Evolutionary conservation across 139 green algal species (phyloP).

Genomic region (Micractinium sp.): DNA sequence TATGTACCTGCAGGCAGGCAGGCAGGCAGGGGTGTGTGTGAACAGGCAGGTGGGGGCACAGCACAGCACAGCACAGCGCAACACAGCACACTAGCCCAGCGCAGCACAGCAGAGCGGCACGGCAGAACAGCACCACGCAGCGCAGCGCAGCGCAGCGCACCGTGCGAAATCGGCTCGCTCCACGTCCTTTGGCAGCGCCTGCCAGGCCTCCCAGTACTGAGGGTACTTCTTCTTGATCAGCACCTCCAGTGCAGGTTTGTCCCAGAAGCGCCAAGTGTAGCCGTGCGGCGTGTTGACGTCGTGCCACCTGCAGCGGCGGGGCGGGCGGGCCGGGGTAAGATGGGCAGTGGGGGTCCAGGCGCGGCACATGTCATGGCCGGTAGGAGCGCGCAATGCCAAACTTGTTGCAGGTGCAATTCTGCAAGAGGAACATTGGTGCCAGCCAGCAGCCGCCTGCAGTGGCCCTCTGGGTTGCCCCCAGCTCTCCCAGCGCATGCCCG

Average conservation of each 20-base stretch:
- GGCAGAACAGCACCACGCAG: background rate
- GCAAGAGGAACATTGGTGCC: no score
- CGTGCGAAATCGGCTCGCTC: background rate
- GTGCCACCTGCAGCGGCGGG: background rate
- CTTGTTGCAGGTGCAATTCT: no score
- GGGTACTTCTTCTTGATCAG: background rate
- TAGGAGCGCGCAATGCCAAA: no score
- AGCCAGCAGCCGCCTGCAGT: no score
- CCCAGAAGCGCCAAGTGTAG: background rate
- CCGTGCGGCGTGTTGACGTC: background rate
- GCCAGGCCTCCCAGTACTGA: background rate
- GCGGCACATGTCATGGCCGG: no score
- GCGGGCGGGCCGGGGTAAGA: background rate
- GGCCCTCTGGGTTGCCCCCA: no score
- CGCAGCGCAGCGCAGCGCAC: background rate
- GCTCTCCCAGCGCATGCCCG: no score
- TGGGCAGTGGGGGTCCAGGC: no score
- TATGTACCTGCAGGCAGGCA: background rate
- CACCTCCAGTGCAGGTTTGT: background rate
- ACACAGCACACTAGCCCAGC: background rate
- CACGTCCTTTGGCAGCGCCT: background rate
- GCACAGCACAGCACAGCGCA: background rate
- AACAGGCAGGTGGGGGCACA: background rate
- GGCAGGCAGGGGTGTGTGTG: background rate
- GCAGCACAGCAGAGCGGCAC: background rate